Evolutionary conservation across 805 yeast species (phyloP).

Genomic region (Saccharomycopsis malanga): DNA sequence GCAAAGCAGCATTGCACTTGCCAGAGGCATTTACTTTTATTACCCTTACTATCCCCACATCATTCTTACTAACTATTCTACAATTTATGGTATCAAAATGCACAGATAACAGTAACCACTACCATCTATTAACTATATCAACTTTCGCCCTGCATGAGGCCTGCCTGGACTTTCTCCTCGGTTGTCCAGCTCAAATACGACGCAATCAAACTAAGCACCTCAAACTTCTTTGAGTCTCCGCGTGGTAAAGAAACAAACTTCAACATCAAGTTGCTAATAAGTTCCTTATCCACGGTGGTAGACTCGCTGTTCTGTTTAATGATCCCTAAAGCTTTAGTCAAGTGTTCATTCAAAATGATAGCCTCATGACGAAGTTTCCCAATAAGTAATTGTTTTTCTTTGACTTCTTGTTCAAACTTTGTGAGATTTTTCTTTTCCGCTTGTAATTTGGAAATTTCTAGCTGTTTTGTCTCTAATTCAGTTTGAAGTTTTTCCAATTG

Average conservation of each 20-base stretch:
- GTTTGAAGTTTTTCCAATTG: not conserved
- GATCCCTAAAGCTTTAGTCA: conserved; percentile 85
- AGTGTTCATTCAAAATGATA: conserved; percentile 85
- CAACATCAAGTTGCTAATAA: conserved; percentile 77
- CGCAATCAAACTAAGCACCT: conserved; percentile 78
- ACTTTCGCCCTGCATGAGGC: conserved; percentile 36
- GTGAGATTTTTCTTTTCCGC: conserved; percentile 22
- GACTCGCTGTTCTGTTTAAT: conserved; percentile 71
- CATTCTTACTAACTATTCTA: too few species aligned
- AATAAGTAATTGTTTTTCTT: conserved; percentile 67
- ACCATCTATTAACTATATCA: too few species aligned
- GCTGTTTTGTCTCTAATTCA: not conserved
- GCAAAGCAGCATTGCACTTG: too few species aligned
- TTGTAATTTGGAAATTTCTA: conserved; percentile 1
- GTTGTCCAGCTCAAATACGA: conserved; percentile 88
- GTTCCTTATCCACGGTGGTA: conserved; percentile 77
- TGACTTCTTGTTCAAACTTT: conserved; percentile 46
- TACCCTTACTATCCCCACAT: too few species aligned
- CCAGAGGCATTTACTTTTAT: too few species aligned
- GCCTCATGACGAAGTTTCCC: conserved; percentile 95
- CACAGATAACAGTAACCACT: too few species aligned
- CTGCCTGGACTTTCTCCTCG: conserved; percentile 67
- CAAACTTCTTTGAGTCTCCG: conserved; percentile 91
- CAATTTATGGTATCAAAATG: too few species aligned
- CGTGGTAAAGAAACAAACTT: conserved; percentile 84